Evolutionary conservation across 2,329 filamentous ascomycete species (phyloP).

Genomic region (Aspergillus fumigatiaffinis): DNA sequence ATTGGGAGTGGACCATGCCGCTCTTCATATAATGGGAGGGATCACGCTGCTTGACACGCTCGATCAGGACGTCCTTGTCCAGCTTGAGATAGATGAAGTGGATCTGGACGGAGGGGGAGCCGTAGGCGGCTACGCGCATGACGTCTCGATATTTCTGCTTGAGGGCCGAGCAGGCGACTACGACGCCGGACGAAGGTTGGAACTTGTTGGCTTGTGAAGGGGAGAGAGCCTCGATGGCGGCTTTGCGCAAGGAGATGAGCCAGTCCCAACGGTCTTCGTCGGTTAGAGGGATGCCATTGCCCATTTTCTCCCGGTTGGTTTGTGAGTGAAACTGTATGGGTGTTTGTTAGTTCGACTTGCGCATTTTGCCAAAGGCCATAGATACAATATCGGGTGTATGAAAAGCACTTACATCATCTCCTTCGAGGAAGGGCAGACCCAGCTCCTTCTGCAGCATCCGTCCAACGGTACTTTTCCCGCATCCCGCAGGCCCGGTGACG

Average conservation of each 20-base stretch:
- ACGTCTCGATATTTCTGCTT: slow-evolving; percentile 97
- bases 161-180: slow-evolving; percentile 91
- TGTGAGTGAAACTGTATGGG: slow-evolving; percentile 44
- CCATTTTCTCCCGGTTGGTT: slow-evolving; percentile 89
- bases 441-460: slow-evolving; percentile 60
- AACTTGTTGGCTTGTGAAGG: slow-evolving; percentile 35
- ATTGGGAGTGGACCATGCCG: slow-evolving; percentile 90
- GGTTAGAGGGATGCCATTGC: slow-evolving; percentile 73
- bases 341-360: slow-evolving; percentile 11
- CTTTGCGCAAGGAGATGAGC: slow-evolving; percentile 74
- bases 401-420: slow-evolving; percentile 62
- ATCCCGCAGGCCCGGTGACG: slow-evolving; percentile 73
- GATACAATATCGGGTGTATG: background rate
- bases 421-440: slow-evolving; percentile 68
- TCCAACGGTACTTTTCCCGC: slow-evolving; percentile 74
- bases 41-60: slow-evolving; percentile 69
- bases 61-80: slow-evolving; percentile 67
- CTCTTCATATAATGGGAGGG: slow-evolving; percentile 93
- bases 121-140: slow-evolving; percentile 75
- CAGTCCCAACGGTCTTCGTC: slow-evolving; percentile 98
- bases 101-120: slow-evolving; percentile 66
- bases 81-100: slow-evolving; percentile 93
- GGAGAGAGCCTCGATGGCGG: slow-evolving; percentile 49
- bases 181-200: slow-evolving; percentile 65
- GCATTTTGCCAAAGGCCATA: background rate